Percentiles rank a stretch among this genome's conserved stretches.
Conservation (phyloP, 306 rosid species). For the Cucumis hystrix region DNA sequence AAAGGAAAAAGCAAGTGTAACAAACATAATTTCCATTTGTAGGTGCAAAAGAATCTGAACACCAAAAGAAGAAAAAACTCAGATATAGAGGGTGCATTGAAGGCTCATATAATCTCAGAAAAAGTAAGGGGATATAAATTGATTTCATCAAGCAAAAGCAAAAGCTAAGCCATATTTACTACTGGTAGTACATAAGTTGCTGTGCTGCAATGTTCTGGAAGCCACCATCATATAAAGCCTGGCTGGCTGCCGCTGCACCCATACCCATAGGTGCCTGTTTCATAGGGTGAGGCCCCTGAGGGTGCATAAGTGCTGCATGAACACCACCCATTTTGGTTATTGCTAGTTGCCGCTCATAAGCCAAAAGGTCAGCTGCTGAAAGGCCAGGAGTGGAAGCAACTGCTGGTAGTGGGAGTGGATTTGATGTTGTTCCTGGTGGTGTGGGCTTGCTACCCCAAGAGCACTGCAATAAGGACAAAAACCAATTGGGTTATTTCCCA, state of each 20-base stretch:
- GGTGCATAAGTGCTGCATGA: constrained; percentile 77
- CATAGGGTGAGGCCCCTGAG: constrained; percentile 67
- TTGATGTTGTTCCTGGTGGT: constrained; percentile 79
- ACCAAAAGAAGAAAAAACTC: not conserved
- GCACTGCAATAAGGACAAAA: constrained; percentile 40
- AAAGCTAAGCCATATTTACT: constrained; percentile 12
- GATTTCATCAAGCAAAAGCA: constrained; percentile 9
- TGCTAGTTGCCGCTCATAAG: constrained; percentile 73
- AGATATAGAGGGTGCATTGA: constrained; percentile 16
- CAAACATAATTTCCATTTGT: not conserved
- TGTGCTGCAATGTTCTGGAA: constrained; percentile 43
- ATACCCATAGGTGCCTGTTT: constrained; percentile 71
- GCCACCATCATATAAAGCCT: constrained; percentile 42
- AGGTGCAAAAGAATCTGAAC: constrained; percentile 18
- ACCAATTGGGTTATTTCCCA: not conserved
- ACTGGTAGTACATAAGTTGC: constrained; percentile 79
- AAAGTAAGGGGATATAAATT: constrained; percentile 18
- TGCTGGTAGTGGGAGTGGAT: constrained; percentile 90
- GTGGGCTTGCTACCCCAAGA: constrained; percentile 99
- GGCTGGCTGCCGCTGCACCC: constrained; percentile 48
- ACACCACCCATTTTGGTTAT: constrained; percentile 89
- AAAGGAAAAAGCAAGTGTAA: constrained; percentile 13
- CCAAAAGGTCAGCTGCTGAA: constrained; percentile 56
- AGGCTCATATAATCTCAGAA: constrained; percentile 26
- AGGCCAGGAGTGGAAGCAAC: constrained; percentile 59